Base-by-base conservation (phyloP, 2,329 filamentous ascomycete species). In the Monosporascus sp. region DNA sequence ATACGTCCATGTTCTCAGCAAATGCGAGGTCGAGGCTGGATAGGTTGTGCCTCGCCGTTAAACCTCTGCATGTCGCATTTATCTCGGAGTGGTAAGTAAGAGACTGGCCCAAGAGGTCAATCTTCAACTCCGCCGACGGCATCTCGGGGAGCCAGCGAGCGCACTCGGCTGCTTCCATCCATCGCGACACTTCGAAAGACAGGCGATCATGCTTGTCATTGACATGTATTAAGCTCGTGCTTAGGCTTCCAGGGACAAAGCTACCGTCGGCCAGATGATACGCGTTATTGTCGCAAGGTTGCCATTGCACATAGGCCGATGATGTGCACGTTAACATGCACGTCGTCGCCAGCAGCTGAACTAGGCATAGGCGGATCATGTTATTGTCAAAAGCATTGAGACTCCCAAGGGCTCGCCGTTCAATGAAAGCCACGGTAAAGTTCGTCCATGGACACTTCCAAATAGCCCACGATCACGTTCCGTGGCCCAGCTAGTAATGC, bases 291-390 rank as follows among this genome's bases (percentile, higher is more conserved):
- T 57, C 50, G 49, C 58, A 60, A 37, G 14, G 18, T 48, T 59
- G 57, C 57, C 54, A 58, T 48, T 60, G 57, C 20, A 58, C 52
- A 37, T 62, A 59, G 24, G 58, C 58, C 7, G 50, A 58, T 36
- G 51, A 54, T 14, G 49, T 11, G 43, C 20, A 46, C 3, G 31
- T 35, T 35, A 35, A 14, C 31, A 35, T 48, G 25, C 50, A 50
- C 18, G 50, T 49, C 18, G 50, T 49, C 15, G 47, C 50, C 4
- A 53, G 36, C 3, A 52, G 50, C 24, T 20, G 48, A n/a, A 52
- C 20, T 14, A 52, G 24, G 18, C 48, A 27, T 22, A 48, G 31
- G 35, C 24, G 48, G 37, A 39, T 18, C 48, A 52, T 50, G 14
- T 37, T 48, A 46, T 35, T 37, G 36, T 27, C 3, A 14, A 31